Evolutionary conservation across 164 flowering plant species (phyloP), one percentile per base, ranked within the genome.

Genomic region (Umbellularia californica): DNA sequence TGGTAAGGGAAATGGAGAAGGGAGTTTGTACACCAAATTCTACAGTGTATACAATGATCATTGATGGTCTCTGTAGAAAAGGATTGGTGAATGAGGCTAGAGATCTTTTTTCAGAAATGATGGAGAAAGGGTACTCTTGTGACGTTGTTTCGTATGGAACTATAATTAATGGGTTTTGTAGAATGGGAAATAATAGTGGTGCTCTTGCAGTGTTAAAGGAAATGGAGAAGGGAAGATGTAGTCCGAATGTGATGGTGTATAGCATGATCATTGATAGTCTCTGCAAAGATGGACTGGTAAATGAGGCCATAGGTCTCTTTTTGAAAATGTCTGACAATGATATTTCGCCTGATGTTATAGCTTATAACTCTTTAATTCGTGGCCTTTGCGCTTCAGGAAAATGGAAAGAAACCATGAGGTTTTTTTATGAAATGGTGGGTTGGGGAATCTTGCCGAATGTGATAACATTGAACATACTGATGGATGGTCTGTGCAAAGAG

Each of bases 121-220:
- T 58, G 41, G 72, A 66, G 5, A 19, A 50, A 23, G 72, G 65
- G 15, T 68, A 58, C 51, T n/a, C 13, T 7, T 72, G 67, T 9
- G 20, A 68, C 58, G 69, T 84, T 22, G 30, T 79, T 69, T 86
- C 88, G 0, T 87, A 72, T 65, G 84, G 80, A 64, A 76, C 78
- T 2, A 28, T 88, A 55, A 60, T 89, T 41, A 73, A 69, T 60
- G 88, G 86, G 24, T 77, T 88, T 19, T 86, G 82, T 68, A 65
- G 72, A n/a, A 69, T 33, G 35, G 88, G 90, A 9, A 83, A 70
- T 73, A 77, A 85, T 60, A 58, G 20, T 64, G 78, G 74, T 58
- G 93, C 91, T 23, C 58, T 28, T 64, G 70, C 76, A 14, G 65
- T 87, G 27, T 84, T 83, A 67, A 63, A 63, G 60, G 86, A 81